Conservation (phyloP, 148 eudicot genomes). For the Nyssa sinensis region DNA sequence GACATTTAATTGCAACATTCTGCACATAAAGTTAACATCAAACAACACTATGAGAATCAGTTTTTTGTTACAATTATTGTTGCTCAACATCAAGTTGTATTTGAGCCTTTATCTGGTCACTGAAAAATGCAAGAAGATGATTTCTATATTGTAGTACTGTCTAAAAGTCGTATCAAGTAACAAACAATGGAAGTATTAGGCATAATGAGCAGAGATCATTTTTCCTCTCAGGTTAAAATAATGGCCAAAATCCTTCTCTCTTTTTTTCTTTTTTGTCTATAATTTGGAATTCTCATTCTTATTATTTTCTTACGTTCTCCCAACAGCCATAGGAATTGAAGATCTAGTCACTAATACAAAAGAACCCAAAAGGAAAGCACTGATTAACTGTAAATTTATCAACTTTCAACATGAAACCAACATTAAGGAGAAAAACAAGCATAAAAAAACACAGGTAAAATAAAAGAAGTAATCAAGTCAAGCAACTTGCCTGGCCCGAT, state of each 20-base stretch:
- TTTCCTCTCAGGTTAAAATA: background rate
- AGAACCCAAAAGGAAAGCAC: background rate
- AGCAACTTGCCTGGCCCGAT: background rate
- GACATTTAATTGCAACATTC: constrained; percentile 47
- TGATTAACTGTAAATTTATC: too few relatives aligned
- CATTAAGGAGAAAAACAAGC: background rate
- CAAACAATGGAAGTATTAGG: background rate
- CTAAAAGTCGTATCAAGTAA: too few relatives aligned
- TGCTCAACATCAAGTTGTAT: too few relatives aligned
- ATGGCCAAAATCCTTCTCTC: too few relatives aligned
- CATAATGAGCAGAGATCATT: background rate
- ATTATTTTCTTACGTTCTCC: background rate
- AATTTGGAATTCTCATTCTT: too few relatives aligned
- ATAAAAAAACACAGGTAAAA: too few relatives aligned
- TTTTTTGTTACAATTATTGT: background rate
- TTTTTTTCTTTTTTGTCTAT: too few relatives aligned
- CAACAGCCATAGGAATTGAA: background rate
- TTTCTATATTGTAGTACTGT: background rate
- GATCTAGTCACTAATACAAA: background rate
- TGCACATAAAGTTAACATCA: constrained; percentile 15
- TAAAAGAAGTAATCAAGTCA: background rate
- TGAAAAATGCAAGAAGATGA: too few relatives aligned
- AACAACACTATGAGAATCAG: background rate
- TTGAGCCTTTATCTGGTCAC: too few relatives aligned
- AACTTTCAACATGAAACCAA: background rate